These are phyloP conservation scores for Nidula niveotomentosa DNA, from an alignment of 1,284 basidiomycete genomes.

Conservation along the genomic window DNA sequence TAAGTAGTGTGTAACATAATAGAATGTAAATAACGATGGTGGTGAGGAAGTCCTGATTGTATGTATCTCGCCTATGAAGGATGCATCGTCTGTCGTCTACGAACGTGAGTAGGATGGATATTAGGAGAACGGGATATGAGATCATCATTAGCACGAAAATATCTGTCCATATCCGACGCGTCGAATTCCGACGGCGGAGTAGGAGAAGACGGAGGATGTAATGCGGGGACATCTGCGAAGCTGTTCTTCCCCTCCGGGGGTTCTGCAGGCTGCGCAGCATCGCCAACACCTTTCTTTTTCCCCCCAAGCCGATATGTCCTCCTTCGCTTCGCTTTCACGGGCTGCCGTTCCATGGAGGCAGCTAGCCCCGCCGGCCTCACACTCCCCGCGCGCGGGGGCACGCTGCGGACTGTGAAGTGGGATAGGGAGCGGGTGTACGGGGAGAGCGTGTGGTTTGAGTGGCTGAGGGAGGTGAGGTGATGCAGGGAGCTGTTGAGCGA, in stretches of 20 bases:
- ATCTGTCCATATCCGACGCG: constrained; percentile 73
- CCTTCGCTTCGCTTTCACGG: constrained; percentile 77
- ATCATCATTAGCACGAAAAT: constrained; percentile 59
- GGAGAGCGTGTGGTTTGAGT: constrained; percentile 88
- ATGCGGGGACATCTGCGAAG: too few species aligned
- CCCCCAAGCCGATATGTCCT: constrained; percentile 70
- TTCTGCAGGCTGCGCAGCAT: constrained; percentile 4
- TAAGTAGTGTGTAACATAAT: not conserved
- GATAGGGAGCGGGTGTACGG: constrained; percentile 87
- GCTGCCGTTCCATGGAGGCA: constrained; percentile 35
- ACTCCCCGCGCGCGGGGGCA: constrained; percentile 51
- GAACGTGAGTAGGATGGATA: constrained; percentile 12
- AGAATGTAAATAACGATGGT: not conserved
- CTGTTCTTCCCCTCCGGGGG: constrained; percentile 3
- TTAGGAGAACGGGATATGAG: constrained; percentile 1
- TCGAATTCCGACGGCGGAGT: constrained; percentile 65
- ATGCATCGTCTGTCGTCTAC: constrained; percentile 7
- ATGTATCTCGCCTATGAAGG: not conserved
- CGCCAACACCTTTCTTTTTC: constrained; percentile 17
- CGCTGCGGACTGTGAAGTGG: constrained; percentile 88
- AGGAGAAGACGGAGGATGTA: constrained; percentile 26
- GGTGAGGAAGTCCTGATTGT: not conserved
- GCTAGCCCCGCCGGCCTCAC: constrained; percentile 1
- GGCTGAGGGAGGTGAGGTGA: constrained; percentile 80
- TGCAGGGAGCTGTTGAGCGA: constrained; percentile 72